phyloP scores from a whole-genome alignment of 805 yeast species.

The Metschnikowia aberdeeniae region DNA sequence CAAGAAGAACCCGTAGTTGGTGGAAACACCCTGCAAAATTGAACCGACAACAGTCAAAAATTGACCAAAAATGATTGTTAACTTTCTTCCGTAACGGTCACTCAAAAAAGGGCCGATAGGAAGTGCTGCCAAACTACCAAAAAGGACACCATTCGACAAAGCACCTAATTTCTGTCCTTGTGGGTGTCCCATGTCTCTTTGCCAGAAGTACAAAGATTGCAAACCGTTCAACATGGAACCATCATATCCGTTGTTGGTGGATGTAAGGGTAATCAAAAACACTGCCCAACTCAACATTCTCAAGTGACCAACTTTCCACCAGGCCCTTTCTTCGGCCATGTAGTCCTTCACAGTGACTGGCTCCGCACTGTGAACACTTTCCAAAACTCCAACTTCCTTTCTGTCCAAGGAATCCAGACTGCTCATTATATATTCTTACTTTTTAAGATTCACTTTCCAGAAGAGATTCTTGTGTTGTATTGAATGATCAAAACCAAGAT shows the following conservation, averaged over 20 bases:
- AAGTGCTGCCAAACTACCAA: slow-evolving; percentile 36
- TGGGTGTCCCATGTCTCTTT: slow-evolving; percentile 27
- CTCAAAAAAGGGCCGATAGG: slow-evolving; percentile 15
- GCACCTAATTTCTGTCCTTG: slow-evolving; percentile 21
- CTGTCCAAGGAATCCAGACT: slow-evolving; percentile 1
- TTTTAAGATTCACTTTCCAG: not conserved
- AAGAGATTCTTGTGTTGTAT: not conserved
- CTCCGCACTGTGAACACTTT: not conserved
- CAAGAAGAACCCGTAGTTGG: slow-evolving; percentile 34
- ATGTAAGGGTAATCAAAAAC: slow-evolving; percentile 40
- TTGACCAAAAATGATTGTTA: slow-evolving; percentile 26
- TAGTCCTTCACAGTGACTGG: slow-evolving; percentile 11
- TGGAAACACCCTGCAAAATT: slow-evolving; percentile 35
- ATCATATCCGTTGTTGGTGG: slow-evolving; percentile 38
- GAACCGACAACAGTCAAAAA: slow-evolving; percentile 29
- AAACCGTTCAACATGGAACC: slow-evolving; percentile 45
- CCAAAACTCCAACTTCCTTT: not conserved
- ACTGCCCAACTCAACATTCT: slow-evolving; percentile 33
- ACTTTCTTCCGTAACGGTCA: slow-evolving; percentile 43
- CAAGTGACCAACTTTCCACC: slow-evolving; percentile 38
- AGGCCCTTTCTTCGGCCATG: slow-evolving; percentile 19
- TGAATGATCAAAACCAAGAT: too few relatives aligned
- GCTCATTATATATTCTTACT: slow-evolving; percentile 1
- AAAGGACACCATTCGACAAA: slow-evolving; percentile 20
- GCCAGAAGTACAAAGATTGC: slow-evolving; percentile 44